Evolutionary conservation across 2,329 filamentous ascomycete species (phyloP).

Genomic region (Fusarium armeniacum): DNA sequence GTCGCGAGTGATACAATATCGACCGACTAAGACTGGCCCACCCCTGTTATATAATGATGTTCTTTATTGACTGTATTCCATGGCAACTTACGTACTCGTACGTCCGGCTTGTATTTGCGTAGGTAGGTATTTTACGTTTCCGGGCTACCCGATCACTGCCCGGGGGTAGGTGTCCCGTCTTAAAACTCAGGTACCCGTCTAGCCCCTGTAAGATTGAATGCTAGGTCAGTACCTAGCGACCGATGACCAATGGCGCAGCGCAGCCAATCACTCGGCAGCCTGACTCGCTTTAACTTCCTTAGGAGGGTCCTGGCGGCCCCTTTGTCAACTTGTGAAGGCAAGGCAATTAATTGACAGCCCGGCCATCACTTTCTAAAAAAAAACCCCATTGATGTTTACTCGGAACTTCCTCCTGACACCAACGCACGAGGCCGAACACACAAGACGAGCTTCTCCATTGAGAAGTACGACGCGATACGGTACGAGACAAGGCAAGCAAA

Average conservation of each 20-base stretch:
- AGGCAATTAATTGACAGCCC: constrained; percentile 18
- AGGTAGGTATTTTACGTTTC: constrained; percentile 6
- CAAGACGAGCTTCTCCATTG: neutral
- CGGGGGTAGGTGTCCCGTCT: constrained; percentile 14
- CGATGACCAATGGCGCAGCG: neutral
- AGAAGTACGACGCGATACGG: neutral
- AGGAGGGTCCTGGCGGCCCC: constrained; percentile 34
- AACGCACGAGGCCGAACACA: neutral
- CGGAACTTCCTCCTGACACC: constrained; percentile 5
- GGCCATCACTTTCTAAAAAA: constrained; percentile 15
- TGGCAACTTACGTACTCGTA: neutral
- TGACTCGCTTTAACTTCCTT: constrained; percentile 7
- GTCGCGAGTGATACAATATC: no score
- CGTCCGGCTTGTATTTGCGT: constrained; percentile 7
- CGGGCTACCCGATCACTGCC: constrained; percentile 31
- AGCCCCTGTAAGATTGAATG: constrained; percentile 25
- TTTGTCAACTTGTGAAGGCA: constrained; percentile 22
- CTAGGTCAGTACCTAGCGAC: neutral
- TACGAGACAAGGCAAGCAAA: neutral
- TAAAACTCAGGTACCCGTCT: constrained; percentile 31
- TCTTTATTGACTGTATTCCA: neutral
- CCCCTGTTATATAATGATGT: no score
- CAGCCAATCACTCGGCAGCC: constrained; percentile 26
- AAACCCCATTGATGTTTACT: constrained; percentile 5
- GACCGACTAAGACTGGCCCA: neutral